phyloP scores from a whole-genome alignment of 73 alveolate genomes.

The Effrenium voratum region DNA sequence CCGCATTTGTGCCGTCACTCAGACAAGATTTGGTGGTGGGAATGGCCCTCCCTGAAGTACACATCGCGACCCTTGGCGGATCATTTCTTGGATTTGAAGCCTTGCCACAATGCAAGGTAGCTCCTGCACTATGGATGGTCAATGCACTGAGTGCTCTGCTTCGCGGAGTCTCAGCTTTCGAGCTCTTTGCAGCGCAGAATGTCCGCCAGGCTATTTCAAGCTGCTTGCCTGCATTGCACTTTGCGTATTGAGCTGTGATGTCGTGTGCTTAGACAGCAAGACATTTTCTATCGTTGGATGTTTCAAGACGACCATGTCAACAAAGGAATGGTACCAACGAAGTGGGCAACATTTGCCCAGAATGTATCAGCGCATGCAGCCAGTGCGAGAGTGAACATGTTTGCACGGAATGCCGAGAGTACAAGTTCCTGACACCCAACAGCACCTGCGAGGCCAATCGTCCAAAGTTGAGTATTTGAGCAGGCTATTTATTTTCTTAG shows the following conservation, averaged over 20 bases:
- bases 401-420: constrained; percentile 15
- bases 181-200: not conserved
- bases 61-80: no score
- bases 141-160: not conserved
- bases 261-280: no score
- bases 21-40: no score
- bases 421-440: constrained; percentile 11
- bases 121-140: constrained; percentile 33
- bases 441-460: constrained; percentile 22
- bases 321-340: not conserved
- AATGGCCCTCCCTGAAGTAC: no score
- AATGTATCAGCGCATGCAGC: constrained; percentile 11
- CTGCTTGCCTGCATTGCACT: not conserved
- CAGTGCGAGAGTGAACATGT: constrained; percentile 7
- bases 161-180: constrained; percentile 2
- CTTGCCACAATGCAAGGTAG: not conserved
- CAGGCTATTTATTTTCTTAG: not conserved
- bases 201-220: constrained; percentile 28
- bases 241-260: no score
- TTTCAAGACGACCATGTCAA: no score
- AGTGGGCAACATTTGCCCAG: constrained; percentile 30
- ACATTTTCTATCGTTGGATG: no score
- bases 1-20: no score
- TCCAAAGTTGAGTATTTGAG: not conserved
- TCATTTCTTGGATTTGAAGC: not conserved